phyloP scores from a whole-genome alignment of 2,329 filamentous ascomycete species.

The Nothomitra cinnamomea region DNA sequence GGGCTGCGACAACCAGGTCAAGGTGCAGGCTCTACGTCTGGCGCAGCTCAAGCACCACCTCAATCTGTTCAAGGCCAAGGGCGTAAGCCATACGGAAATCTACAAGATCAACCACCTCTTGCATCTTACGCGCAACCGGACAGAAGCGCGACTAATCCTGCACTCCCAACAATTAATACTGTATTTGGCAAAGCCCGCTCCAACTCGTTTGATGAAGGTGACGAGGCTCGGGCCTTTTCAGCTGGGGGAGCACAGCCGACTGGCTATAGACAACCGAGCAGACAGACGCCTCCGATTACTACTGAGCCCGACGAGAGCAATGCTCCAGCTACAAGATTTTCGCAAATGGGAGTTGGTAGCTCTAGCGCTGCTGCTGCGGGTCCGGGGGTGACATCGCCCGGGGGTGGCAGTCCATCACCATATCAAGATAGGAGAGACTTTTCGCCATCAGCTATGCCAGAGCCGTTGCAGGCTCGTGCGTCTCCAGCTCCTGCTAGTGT shows the following conservation, averaged over 20 bases:
- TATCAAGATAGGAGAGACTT: constrained; percentile 24
- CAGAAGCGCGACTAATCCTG: constrained; percentile 26
- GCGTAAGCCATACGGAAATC: constrained; percentile 7
- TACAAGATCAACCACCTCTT: not conserved
- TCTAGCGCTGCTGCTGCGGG: not conserved
- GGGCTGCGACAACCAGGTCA: constrained; percentile 27
- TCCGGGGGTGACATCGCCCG: not conserved
- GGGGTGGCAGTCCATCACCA: constrained; percentile 1
- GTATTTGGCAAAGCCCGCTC: constrained; percentile 10
- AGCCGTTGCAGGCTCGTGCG: constrained; percentile 29
- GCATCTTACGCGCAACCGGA: constrained; percentile 8
- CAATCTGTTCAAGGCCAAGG: not conserved
- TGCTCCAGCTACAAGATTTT: not conserved
- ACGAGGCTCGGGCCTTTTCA: constrained; percentile 35
- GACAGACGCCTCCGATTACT: not conserved
- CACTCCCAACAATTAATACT: constrained; percentile 11
- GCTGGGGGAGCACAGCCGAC: constrained; percentile 11
- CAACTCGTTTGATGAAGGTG: constrained; percentile 37
- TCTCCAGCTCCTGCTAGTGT: constrained; percentile 14
- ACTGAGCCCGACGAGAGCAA: not conserved
- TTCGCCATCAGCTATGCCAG: constrained; percentile 34
- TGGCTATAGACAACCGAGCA: not conserved
- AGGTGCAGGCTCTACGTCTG: constrained; percentile 9
- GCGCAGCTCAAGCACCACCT: not conserved
- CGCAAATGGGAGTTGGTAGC: not conserved